Evolutionary conservation across 768 basidiomycete species (phyloP).

Genomic region (Calocybe gangraenosa): DNA sequence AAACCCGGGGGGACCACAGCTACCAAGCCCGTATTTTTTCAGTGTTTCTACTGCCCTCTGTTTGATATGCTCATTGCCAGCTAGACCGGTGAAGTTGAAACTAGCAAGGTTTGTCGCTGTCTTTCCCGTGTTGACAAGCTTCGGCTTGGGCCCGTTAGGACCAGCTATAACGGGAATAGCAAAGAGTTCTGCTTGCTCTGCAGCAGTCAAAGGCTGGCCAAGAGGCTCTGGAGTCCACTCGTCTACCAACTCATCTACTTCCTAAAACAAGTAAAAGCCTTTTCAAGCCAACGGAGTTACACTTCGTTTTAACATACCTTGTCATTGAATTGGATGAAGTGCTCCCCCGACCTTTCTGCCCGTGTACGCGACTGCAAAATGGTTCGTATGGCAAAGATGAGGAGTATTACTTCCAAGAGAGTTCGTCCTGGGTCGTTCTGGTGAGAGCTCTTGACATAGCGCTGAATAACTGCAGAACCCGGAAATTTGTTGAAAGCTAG

Average conservation of each 20-base stretch:
- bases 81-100: slow-evolving; percentile 88
- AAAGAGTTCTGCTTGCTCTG: slow-evolving; percentile 66
- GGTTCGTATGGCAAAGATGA: slow-evolving; percentile 86
- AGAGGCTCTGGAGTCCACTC: slow-evolving; percentile 93
- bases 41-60: slow-evolving; percentile 80
- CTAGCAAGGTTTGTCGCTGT: slow-evolving; percentile 81
- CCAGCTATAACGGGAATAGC: slow-evolving; percentile 78
- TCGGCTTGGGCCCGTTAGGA: slow-evolving; percentile 79
- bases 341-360: slow-evolving; percentile 77
- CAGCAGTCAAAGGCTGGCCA: slow-evolving; percentile 51
- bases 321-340: slow-evolving; percentile 88
- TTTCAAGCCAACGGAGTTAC: neutral
- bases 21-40: slow-evolving; percentile 87
- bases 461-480: slow-evolving; percentile 77
- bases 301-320: slow-evolving; percentile 61
- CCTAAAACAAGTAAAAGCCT: slow-evolving; percentile 40
- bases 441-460: slow-evolving; percentile 93
- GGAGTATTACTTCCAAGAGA: slow-evolving; percentile 81
- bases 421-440: slow-evolving; percentile 95
- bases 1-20: slow-evolving; percentile 95
- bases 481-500: slow-evolving; percentile 70
- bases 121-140: slow-evolving; percentile 67
- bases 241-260: slow-evolving; percentile 93
- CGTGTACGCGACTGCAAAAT: slow-evolving; percentile 87
- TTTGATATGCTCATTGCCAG: slow-evolving; percentile 85